phyloP scores from a whole-genome alignment of 495 filamentous ascomycete genomes.

The Xylaria palmicola region DNA sequence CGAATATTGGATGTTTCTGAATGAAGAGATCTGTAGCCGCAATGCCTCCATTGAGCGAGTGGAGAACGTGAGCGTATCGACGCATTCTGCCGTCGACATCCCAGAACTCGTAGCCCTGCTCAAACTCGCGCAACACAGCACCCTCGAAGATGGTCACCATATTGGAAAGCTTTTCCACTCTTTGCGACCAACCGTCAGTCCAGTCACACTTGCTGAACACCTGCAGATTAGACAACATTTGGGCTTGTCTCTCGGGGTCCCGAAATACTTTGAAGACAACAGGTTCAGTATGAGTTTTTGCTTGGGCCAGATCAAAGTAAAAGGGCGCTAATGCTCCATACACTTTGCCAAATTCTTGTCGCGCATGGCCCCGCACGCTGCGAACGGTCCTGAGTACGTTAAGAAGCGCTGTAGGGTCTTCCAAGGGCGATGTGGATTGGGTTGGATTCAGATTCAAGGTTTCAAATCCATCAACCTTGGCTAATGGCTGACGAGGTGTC shows the following conservation, averaged over 20 bases:
- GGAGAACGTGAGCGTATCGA: slow-evolving; percentile 83
- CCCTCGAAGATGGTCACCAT: slow-evolving; percentile 86
- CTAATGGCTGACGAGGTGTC: slow-evolving; percentile 16
- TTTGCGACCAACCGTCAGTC: slow-evolving; percentile 66
- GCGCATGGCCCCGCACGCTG: slow-evolving; percentile 82
- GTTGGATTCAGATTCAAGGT: slow-evolving; percentile 37
- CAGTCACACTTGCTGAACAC: slow-evolving; percentile 79
- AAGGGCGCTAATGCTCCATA: slow-evolving; percentile 85
- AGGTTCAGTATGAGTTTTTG: slow-evolving; percentile 74
- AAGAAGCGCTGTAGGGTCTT: slow-evolving; percentile 60
- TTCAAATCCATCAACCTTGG: slow-evolving; percentile 42
- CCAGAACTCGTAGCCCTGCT: slow-evolving; percentile 83
- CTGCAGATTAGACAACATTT: slow-evolving; percentile 77
- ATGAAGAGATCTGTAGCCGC: slow-evolving; percentile 82
- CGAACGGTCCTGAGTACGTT: slow-evolving; percentile 63
- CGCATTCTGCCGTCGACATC: slow-evolving; percentile 88
- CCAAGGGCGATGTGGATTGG: slow-evolving; percentile 34
- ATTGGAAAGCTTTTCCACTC: slow-evolving; percentile 67
- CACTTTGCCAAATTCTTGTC: slow-evolving; percentile 86
- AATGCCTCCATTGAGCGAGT: slow-evolving; percentile 75
- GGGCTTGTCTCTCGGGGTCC: slow-evolving; percentile 85
- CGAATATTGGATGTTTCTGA: slow-evolving; percentile 79
- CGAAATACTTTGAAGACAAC: slow-evolving; percentile 81
- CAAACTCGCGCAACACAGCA: slow-evolving; percentile 85
- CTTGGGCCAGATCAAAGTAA: slow-evolving; percentile 75